Evolutionary conservation across 768 basidiomycete species (phyloP).

Genomic region (Macrocybe gigantea): DNA sequence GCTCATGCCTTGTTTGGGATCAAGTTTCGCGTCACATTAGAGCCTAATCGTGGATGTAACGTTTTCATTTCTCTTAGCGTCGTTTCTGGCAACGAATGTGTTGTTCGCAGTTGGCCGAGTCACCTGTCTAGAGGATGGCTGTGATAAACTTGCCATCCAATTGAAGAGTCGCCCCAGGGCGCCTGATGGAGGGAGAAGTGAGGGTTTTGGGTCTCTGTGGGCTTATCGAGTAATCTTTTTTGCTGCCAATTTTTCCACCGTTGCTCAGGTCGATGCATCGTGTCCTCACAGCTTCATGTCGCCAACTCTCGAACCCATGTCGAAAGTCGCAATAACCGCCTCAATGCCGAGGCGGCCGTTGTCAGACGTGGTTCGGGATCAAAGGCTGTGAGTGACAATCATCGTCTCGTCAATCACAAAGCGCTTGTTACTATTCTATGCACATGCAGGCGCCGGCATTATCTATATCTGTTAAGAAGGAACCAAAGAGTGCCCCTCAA

Average conservation of each 20-base stretch:
- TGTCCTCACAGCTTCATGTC: constrained; percentile 22
- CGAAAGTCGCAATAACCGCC: constrained; percentile 15
- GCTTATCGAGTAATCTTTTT: constrained; percentile 35
- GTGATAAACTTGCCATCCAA: constrained; percentile 24
- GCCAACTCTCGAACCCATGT: constrained; percentile 20
- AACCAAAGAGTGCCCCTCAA: background rate
- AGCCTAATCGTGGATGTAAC: constrained; percentile 35
- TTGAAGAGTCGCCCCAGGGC: constrained; percentile 22
- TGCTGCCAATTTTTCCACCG: background rate
- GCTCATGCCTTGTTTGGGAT: background rate
- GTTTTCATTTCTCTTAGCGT: background rate
- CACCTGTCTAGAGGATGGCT: constrained; percentile 43
- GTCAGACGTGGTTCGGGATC: background rate
- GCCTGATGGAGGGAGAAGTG: constrained; percentile 33
- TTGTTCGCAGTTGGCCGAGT: constrained; percentile 31
- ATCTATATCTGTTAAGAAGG: background rate
- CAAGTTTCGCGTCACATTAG: constrained; percentile 31
- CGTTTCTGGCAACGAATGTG: background rate
- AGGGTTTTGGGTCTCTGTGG: constrained; percentile 42
- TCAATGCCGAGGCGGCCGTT: constrained; percentile 12
- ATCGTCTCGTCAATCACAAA: background rate
- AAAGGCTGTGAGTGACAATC: background rate
- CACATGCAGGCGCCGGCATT: background rate
- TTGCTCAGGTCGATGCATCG: constrained; percentile 2
- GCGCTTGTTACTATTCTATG: background rate